Conservation (phyloP, 164 flowering plant genomes). For the Piper betle region DNA sequence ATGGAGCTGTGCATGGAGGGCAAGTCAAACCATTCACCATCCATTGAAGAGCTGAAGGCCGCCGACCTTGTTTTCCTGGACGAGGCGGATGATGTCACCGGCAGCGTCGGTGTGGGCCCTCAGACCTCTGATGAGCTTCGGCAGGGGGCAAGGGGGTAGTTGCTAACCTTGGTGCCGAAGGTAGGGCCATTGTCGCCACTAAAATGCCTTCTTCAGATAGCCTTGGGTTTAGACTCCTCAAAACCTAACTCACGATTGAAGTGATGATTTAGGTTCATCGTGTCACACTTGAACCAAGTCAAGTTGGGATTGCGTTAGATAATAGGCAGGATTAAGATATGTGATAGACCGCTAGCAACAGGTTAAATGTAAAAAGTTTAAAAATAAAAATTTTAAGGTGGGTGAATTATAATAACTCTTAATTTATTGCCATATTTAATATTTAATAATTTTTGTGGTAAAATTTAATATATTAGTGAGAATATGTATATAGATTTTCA, state of each 20-base stretch:
- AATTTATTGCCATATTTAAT: no score
- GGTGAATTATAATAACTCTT: no score
- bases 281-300: no score
- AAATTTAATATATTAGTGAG: no score
- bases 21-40: constrained; percentile 80
- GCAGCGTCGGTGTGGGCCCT: constrained; percentile 96
- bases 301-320: no score
- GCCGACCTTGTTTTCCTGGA: constrained; percentile 80
- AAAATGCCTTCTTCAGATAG: constrained; percentile 63
- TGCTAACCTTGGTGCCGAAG: constrained; percentile 88
- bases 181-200: constrained; percentile 68
- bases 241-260: constrained; percentile 80
- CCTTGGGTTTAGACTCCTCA: constrained; percentile 80
- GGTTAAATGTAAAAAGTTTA: no score
- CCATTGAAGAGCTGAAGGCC: constrained; percentile 93
- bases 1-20: constrained; percentile 91
- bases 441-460: no score
- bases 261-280: no score
- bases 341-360: no score
- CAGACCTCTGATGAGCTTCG: constrained; percentile 80
- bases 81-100: constrained; percentile 75
- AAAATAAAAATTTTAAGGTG: no score
- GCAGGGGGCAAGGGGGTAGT: constrained; percentile 84
- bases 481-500: no score
- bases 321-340: no score